Evolutionary conservation across 139 green algal genomes (phyloP).

Genomic region (Chlorella ohadii): DNA sequence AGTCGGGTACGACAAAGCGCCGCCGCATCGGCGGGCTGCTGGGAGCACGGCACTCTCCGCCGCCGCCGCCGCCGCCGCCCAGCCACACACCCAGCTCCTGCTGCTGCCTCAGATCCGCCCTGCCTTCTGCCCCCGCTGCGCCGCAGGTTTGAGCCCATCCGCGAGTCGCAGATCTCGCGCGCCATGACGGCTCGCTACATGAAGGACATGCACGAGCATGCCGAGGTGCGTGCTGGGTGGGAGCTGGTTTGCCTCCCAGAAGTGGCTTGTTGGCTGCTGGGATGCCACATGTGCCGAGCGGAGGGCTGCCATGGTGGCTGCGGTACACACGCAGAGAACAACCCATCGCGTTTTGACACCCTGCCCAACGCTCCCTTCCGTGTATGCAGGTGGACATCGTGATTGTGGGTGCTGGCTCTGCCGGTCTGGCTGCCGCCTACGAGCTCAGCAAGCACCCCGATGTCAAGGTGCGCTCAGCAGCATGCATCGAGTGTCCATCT

Average conservation of each 20-base stretch:
- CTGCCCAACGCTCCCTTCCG: not conserved
- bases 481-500: too few relatives aligned
- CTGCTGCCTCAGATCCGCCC: not conserved
- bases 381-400: constrained; percentile 45
- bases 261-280: too few relatives aligned
- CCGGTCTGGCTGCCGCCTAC: constrained; percentile 93
- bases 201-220: constrained; percentile 88
- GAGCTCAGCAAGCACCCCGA: constrained; percentile 96
- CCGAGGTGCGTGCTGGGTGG: constrained; percentile 57
- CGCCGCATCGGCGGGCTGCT: too few relatives aligned
- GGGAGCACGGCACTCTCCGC: not conserved
- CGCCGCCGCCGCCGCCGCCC: not conserved
- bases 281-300: too few relatives aligned
- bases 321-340: too few relatives aligned
- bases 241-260: too few relatives aligned
- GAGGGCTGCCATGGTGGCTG: too few relatives aligned
- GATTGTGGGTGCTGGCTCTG: constrained; percentile 70
- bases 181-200: constrained; percentile 96
- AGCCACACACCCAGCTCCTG: not conserved
- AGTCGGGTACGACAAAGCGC: too few relatives aligned
- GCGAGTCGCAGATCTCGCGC: constrained; percentile 73
- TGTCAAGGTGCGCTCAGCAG: constrained; percentile 69
- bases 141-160: constrained; percentile 77
- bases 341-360: too few relatives aligned
- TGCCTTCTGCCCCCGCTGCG: not conserved